Base-by-base conservation (phyloP, 441 rosid genomes). In the Eruca vesicaria region DNA sequence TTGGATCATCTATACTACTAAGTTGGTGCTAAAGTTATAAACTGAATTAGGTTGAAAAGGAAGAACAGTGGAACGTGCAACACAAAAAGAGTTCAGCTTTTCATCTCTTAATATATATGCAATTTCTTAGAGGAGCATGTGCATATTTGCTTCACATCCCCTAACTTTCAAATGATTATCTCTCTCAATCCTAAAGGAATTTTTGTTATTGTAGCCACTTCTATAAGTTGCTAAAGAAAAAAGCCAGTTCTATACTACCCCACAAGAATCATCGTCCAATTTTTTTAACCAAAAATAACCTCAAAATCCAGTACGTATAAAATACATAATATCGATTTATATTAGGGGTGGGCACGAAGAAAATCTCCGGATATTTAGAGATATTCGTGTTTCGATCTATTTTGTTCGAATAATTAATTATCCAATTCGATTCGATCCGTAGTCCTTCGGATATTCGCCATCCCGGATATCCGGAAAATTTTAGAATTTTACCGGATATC, bases 41-140 rank as follows among this genome's bases (percentile, higher is more conserved):
- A 48, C 12, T 9, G 18, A 29, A 59, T 11, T 19, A 16, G 59
- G 50, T 35, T 23, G 41, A 26, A 18, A 68, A 35, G 50, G 60
- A 48, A 58, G 63, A 71, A 71, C 76, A 66, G 16, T 58, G 62
- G 76, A 71, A 66, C 76, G 72, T 71, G 76, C 76, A 65, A 48
- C 63, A 35, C 57, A n/a, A 26, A 31, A 35, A 64, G 11, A 61
- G 55, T 48, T 71, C 45, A 65, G 56, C 76, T 35, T 77, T 71
- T 18, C 33, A 76, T 70, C 67, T 76, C 23, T 70, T 45, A 32
- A 16, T 43, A 70, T 43, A 70, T 32, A n/a, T 7, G 58, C 53
- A 19, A 45, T 31, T 23, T 58, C 32, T 23, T 21, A 23, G 32
- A 63, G 26, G 66, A 33, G 63, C 76, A 77, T 77, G 76, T 77